These are phyloP conservation scores for Talaromyces stipitatus DNA, from an alignment of 495 filamentous ascomycete species.

Conservation along the genomic window DNA sequence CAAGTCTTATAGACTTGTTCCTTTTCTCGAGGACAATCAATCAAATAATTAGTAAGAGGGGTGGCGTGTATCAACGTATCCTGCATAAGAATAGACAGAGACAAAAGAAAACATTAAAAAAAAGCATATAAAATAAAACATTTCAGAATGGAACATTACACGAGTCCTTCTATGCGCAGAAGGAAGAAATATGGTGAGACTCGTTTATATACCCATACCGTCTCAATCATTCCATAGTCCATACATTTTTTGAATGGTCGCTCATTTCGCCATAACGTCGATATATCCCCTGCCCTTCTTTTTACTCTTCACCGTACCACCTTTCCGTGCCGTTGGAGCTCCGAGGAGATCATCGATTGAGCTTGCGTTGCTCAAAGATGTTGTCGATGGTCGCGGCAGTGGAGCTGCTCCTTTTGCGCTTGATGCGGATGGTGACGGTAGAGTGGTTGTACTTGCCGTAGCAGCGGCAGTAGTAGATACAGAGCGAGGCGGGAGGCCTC, in stretches of 20 bases:
- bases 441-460: constrained; percentile 21
- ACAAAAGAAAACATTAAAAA: not conserved
- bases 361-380: constrained; percentile 66
- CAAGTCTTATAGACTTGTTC: not conserved
- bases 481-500: constrained; percentile 25
- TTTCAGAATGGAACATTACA: not conserved
- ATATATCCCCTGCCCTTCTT: constrained; percentile 82
- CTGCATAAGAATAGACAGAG: not conserved
- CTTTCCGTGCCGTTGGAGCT: constrained; percentile 59
- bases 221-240: no score
- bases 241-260: not conserved
- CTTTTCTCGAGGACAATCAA: not conserved
- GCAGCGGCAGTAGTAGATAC: constrained; percentile 29
- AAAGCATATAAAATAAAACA: not conserved
- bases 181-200: no score
- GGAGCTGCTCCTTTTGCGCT: constrained; percentile 19
- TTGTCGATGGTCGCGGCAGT: constrained; percentile 47
- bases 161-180: not conserved
- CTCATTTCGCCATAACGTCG: constrained; percentile 71
- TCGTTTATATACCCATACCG: no score
- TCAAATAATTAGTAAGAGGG: not conserved
- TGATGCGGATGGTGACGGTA: constrained; percentile 14
- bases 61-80: not conserved
- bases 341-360: constrained; percentile 81
- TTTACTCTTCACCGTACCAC: constrained; percentile 56